Conservation (phyloP, 345 rosid species). For the Luvunga scandens region DNA sequence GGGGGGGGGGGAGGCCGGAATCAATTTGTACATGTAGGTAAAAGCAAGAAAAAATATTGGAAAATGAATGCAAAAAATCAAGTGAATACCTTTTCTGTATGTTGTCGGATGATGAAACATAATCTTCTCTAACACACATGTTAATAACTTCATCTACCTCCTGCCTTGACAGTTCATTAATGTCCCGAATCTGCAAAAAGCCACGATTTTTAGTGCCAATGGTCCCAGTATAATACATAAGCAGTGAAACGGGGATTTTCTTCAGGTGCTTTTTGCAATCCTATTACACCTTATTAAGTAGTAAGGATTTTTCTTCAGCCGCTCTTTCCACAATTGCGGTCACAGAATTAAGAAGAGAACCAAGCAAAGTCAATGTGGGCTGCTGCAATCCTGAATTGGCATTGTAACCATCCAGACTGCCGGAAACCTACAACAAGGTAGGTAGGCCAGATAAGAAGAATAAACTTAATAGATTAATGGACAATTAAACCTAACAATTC, state of each 20-base stretch:
- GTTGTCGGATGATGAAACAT: slow-evolving; percentile 63
- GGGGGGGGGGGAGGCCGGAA: too few relatives aligned
- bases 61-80: neutral
- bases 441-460: slow-evolving; percentile 8
- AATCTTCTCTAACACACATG: slow-evolving; percentile 57
- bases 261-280: neutral
- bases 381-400: slow-evolving; percentile 52
- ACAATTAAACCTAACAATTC: neutral
- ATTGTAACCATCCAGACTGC: slow-evolving; percentile 35
- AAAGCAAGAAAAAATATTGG: neutral
- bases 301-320: slow-evolving; percentile 78
- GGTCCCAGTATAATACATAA: neutral
- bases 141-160: slow-evolving; percentile 88
- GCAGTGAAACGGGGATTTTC: neutral
- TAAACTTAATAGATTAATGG: neutral
- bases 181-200: slow-evolving; percentile 65
- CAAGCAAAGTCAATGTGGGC: slow-evolving; percentile 62
- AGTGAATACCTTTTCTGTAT: slow-evolving; percentile 70
- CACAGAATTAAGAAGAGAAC: slow-evolving; percentile 64
- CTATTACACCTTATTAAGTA: slow-evolving; percentile 64
- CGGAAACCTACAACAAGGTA: slow-evolving; percentile 49
- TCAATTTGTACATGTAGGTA: neutral
- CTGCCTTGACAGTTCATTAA: slow-evolving; percentile 93
- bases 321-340: slow-evolving; percentile 77
- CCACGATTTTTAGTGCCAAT: slow-evolving; percentile 4